Evolutionary conservation across 2,329 filamentous ascomycete species (phyloP).

Genomic region (Didymella pomorum): DNA sequence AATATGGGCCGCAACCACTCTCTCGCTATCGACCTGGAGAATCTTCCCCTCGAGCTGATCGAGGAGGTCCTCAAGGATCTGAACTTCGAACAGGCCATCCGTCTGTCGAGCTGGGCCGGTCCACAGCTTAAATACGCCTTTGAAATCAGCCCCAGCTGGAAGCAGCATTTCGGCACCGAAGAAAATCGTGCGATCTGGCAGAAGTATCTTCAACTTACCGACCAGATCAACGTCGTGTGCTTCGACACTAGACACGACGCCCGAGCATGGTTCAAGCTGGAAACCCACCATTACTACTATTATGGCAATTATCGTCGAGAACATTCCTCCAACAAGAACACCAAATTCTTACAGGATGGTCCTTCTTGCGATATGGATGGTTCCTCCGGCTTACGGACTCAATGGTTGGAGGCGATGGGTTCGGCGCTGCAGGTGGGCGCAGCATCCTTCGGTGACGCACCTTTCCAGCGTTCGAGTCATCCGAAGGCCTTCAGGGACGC

Average conservation of each 20-base stretch:
- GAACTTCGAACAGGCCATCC: not conserved
- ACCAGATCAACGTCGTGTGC: not conserved
- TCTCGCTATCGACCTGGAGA: not conserved
- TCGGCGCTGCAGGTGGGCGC: not conserved
- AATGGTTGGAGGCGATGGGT: not conserved
- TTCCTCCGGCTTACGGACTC: not conserved
- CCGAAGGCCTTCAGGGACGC: no score
- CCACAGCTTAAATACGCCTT: not conserved
- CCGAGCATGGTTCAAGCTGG: not conserved
- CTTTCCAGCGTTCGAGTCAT: no score
- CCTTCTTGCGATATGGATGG: not conserved
- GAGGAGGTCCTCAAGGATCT: not conserved
- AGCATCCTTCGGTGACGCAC: not conserved
- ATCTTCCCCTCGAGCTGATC: conserved; percentile 4
- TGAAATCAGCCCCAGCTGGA: not conserved
- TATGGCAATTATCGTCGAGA: not conserved
- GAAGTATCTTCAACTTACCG: not conserved
- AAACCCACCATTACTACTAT: not conserved
- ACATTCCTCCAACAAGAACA: not conserved
- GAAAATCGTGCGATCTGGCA: not conserved
- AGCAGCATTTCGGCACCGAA: not conserved
- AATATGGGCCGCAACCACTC: not conserved
- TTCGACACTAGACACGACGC: not conserved
- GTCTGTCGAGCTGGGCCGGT: not conserved
- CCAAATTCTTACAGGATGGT: not conserved